Percentiles rank a stretch among this genome's conserved stretches.
phyloP scores from a whole-genome alignment of 441 rosid species.

The Bruguiera hainesii region DNA sequence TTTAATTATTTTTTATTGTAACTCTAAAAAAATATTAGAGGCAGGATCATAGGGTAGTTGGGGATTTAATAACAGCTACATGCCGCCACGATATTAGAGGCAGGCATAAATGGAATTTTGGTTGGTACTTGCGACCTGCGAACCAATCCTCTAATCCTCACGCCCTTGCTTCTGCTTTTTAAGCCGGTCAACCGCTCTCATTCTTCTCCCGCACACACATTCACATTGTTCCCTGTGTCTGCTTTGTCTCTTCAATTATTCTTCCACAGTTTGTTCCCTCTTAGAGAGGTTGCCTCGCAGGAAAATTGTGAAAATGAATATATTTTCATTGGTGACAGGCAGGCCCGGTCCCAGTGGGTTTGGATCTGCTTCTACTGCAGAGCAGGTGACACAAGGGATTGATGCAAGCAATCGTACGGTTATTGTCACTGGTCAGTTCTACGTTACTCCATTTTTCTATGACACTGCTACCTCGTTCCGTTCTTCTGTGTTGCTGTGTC shows the following conservation, averaged over 20 bases:
- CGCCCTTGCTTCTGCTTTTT: slow-evolving; percentile 4
- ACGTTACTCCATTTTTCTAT: too few species aligned
- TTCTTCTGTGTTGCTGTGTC: too few species aligned
- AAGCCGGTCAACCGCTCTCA: not conserved
- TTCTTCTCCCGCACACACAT: not conserved
- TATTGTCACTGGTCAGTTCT: slow-evolving; percentile 58
- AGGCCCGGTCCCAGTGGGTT: slow-evolving; percentile 76
- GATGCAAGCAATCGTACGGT: slow-evolving; percentile 67
- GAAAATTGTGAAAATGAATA: slow-evolving; percentile 28
- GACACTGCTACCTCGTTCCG: too few species aligned
- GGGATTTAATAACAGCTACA: slow-evolving; percentile 22
- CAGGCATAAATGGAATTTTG: not conserved
- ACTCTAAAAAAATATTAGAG: too few species aligned
- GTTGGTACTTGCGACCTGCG: not conserved
- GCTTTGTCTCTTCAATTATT: not conserved
- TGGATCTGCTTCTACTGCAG: slow-evolving; percentile 88
- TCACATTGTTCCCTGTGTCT: not conserved
- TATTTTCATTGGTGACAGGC: slow-evolving; percentile 61
- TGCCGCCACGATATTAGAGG: slow-evolving; percentile 21
- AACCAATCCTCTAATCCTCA: slow-evolving; percentile 4
- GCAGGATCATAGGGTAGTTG: slow-evolving; percentile 22
- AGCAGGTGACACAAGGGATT: slow-evolving; percentile 66
- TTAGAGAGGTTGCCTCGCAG: too few species aligned
- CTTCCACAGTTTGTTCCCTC: not conserved
- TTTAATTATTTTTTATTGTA: too few species aligned